Conservation (phyloP, 441 rosid genomes). For the Raphanus hybrid region DNA sequence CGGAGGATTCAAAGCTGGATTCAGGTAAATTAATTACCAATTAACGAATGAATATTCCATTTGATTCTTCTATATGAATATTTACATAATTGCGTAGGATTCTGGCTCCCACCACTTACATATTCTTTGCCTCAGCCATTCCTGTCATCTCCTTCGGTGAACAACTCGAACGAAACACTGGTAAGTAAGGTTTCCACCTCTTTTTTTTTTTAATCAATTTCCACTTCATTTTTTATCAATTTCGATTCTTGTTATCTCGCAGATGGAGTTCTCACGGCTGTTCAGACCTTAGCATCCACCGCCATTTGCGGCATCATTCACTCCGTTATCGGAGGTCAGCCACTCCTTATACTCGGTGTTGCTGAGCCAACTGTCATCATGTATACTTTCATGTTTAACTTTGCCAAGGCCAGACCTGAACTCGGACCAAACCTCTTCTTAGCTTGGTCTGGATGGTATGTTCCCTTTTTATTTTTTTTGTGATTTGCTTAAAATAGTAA, state of each 20-base stretch:
- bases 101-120: constrained; percentile 95
- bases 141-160: no score
- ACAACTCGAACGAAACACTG: no score
- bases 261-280: constrained; percentile 93
- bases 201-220: no score
- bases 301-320: constrained; percentile 86
- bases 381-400: constrained; percentile 95
- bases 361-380: constrained; percentile 98
- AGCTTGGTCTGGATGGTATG: constrained; percentile 83
- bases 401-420: constrained; percentile 78
- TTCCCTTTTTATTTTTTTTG: no score
- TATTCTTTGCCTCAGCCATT: constrained; percentile 77
- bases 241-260: no score
- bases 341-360: constrained; percentile 87
- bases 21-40: constrained; percentile 51
- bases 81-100: constrained; percentile 51
- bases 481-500: neutral
- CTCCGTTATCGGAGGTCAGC: constrained; percentile 93
- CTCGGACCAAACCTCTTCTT: constrained; percentile 78
- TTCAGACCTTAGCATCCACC: constrained; percentile 93
- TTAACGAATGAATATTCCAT: no score
- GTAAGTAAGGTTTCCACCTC: no score
- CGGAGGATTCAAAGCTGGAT: constrained; percentile 78
- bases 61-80: neutral
- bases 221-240: neutral